phyloP scores from a whole-genome alignment of 805 yeast genomes.

The Candida michaelii region DNA sequence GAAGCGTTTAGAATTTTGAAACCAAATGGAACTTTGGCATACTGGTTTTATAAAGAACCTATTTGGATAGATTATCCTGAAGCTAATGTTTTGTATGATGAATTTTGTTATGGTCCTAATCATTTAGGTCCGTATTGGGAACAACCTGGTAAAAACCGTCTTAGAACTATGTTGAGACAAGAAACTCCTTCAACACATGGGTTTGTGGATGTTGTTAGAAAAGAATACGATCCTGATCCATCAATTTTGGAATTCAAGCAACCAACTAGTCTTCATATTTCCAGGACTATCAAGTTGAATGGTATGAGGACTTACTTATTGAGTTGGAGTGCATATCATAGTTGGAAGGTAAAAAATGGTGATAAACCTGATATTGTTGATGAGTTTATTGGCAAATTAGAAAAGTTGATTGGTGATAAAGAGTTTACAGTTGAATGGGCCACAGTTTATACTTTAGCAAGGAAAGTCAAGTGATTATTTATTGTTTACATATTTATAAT shows the following conservation, averaged over 20 bases:
- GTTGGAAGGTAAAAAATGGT: conserved; percentile 41
- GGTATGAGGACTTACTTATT: conserved; percentile 41
- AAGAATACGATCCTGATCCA: conserved; percentile 31
- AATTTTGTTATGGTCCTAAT: conserved; percentile 16
- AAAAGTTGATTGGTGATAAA: conserved; percentile 46
- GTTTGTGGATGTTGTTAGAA: conserved; percentile 40
- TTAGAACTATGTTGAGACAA: conserved; percentile 19
- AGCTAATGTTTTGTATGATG: conserved; percentile 54
- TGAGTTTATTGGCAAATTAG: conserved; percentile 38
- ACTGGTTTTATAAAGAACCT: conserved; percentile 81
- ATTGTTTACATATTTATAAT: no score
- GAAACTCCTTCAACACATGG: conserved; percentile 24
- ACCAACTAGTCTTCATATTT: conserved; percentile 18
- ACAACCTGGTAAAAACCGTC: conserved; percentile 46
- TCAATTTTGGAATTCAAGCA: conserved; percentile 10
- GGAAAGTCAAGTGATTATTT: conserved; percentile 14
- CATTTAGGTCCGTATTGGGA: conserved; percentile 51
- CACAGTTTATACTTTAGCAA: conserved; percentile 53
- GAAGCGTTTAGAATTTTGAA: conserved; percentile 52
- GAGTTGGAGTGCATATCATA: conserved; percentile 72
- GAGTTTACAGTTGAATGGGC: conserved; percentile 52
- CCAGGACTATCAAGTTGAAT: conserved; percentile 16
- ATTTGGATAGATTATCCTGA: conserved; percentile 43
- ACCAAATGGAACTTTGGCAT: conserved; percentile 66
- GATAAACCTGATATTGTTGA: conserved; percentile 44